phyloP scores from a whole-genome alignment of 73 alveolate species.

The Paramecium sexaurelia region DNA sequence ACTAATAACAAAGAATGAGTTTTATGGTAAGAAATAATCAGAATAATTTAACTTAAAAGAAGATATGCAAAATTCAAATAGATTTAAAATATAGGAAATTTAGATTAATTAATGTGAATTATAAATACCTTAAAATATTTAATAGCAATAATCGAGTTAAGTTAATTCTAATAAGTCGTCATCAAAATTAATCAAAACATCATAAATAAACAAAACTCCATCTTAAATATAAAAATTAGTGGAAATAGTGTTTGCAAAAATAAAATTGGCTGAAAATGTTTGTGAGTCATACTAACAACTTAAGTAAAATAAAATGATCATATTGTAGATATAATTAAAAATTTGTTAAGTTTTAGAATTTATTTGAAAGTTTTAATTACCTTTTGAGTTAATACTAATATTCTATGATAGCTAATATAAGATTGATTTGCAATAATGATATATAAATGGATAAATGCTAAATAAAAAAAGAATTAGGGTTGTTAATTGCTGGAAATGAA shows the following conservation, averaged over 20 bases:
- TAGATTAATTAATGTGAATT: too few relatives aligned
- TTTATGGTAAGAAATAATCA: too few relatives aligned
- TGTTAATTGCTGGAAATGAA: neutral
- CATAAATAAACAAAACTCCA: neutral
- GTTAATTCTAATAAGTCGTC: too few relatives aligned
- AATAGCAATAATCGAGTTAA: too few relatives aligned
- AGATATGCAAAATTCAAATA: too few relatives aligned
- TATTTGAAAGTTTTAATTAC: neutral
- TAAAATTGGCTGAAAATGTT: neutral
- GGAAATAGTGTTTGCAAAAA: neutral
- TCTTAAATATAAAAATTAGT: neutral
- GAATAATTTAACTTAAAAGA: too few relatives aligned
- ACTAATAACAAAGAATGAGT: too few relatives aligned
- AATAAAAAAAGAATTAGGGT: neutral
- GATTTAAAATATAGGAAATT: too few relatives aligned
- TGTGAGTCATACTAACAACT: neutral
- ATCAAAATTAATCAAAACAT: neutral
- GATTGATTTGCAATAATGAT: neutral
- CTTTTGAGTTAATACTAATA: neutral
- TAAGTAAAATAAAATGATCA: neutral
- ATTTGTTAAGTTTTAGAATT: neutral
- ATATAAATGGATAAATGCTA: neutral
- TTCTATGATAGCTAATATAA: neutral
- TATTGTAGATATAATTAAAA: neutral
- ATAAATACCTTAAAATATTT: too few relatives aligned